Conservation (phyloP, 257 asterid species). For the Rehmannia glutinosa region DNA sequence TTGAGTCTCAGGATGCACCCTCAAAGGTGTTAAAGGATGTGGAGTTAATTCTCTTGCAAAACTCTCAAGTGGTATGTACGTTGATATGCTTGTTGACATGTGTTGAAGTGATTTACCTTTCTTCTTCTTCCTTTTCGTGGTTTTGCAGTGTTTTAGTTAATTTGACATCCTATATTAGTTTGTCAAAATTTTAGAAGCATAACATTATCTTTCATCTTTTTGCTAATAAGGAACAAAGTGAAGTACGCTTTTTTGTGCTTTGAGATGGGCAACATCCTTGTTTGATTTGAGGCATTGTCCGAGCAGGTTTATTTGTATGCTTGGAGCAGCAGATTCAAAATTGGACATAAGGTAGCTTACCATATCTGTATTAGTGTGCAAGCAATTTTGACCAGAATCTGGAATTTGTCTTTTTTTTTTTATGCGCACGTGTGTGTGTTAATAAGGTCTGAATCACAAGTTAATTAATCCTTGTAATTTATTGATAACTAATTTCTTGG, state of each 20-base stretch:
- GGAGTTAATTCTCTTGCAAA: conserved; percentile 71
- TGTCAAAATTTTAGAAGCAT: conserved; percentile 6
- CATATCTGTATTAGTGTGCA: conserved; percentile 8
- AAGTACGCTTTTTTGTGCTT: conserved; percentile 97
- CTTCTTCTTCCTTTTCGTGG: not conserved
- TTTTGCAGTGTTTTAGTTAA: conserved; percentile 5
- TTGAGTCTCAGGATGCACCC: conserved; percentile 68
- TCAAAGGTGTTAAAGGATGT: conserved; percentile 65
- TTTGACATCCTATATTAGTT: not conserved
- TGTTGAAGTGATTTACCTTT: conserved; percentile 4
- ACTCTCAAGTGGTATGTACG: conserved; percentile 68
- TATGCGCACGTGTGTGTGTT: not conserved
- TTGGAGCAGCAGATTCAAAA: conserved; percentile 88
- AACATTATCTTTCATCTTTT: conserved; percentile 14
- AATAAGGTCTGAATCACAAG: not conserved
- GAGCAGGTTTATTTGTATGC: conserved; percentile 92
- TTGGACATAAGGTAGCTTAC: conserved; percentile 82
- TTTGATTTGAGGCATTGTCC: conserved; percentile 91
- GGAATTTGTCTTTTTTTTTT: not conserved
- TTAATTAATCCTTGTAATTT: conserved; percentile 2
- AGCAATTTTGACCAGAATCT: not conserved
- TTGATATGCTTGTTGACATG: conserved; percentile 20
- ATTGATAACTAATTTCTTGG: not conserved
- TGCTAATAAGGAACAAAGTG: conserved; percentile 77
- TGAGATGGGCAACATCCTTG: conserved; percentile 92